phyloP scores from a whole-genome alignment of 306 rosid species.

The Citrullus amarus region DNA sequence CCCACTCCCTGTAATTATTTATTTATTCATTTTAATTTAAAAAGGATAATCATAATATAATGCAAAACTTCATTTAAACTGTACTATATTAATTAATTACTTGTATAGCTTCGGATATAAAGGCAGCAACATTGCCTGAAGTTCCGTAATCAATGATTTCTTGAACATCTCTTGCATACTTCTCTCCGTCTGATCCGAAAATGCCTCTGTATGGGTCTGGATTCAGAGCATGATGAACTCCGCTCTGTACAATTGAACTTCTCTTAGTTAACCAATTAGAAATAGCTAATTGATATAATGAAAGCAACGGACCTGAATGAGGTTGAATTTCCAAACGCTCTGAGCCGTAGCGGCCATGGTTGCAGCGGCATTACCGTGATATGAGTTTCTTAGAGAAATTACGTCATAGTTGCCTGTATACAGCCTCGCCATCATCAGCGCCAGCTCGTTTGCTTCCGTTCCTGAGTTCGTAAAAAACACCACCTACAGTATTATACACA shows the following conservation, averaged over 20 bases:
- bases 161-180: constrained; percentile 70
- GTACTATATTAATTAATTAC: constrained; percentile 14
- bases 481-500: constrained; percentile 14
- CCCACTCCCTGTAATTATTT: constrained; percentile 60
- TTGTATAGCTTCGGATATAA: constrained; percentile 79
- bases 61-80: no score
- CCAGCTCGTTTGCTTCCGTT: constrained; percentile 94
- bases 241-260: constrained; percentile 29
- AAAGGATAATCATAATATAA: no score
- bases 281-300: no score
- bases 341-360: constrained; percentile 94
- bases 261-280: no score
- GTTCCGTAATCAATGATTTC: constrained; percentile 81
- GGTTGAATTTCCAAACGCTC: constrained; percentile 69
- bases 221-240: constrained; percentile 80
- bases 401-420: constrained; percentile 73
- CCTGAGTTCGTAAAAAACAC: constrained; percentile 94
- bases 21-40: no score
- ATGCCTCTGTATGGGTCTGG: constrained; percentile 96
- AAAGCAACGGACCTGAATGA: constrained; percentile 36
- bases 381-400: constrained; percentile 70
- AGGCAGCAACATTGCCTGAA: constrained; percentile 72
- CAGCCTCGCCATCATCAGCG: constrained; percentile 60
- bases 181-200: constrained; percentile 83
- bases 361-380: constrained; percentile 79